Conservation (phyloP, 2,329 filamentous ascomycete species). For the Alternaria viburni region DNA sequence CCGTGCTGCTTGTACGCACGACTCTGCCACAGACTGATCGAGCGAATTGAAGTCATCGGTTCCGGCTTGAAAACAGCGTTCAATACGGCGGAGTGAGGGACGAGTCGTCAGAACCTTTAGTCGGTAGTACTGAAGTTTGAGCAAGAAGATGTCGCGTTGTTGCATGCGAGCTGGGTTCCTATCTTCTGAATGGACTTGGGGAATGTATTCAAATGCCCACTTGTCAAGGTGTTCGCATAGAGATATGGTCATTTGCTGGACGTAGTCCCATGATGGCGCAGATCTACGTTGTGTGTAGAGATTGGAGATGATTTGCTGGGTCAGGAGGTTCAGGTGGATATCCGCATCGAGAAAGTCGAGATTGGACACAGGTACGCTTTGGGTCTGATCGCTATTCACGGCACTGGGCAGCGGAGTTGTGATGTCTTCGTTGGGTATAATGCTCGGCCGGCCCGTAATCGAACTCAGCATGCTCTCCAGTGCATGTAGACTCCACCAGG, state of each 20-base stretch:
- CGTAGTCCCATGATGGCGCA: conserved; percentile 36
- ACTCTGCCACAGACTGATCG: conserved; percentile 34
- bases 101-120: conserved; percentile 42
- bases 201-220: conserved; percentile 28
- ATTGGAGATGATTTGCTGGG: conserved; percentile 12
- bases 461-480: conserved; percentile 42
- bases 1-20: conserved; percentile 42
- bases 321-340: conserved; percentile 3
- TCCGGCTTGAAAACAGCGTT: conserved; percentile 33
- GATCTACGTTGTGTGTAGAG: conserved; percentile 41
- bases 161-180: conserved; percentile 6
- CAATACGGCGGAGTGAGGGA: conserved; percentile 45
- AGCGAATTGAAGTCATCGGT: conserved; percentile 31
- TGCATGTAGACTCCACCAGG: conserved; percentile 47
- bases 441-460: conserved; percentile 46
- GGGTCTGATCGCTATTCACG: background rate
- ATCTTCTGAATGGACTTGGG: background rate
- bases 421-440: conserved; percentile 34
- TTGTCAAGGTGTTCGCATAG: conserved; percentile 34
- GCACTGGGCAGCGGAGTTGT: conserved; percentile 30
- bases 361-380: background rate
- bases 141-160: conserved; percentile 16
- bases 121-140: conserved; percentile 38
- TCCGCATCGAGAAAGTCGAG: conserved; percentile 11
- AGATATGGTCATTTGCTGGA: conserved; percentile 33